Evolutionary conservation across 768 basidiomycete species (phyloP).

Genomic region (Asterophora parasitica): DNA sequence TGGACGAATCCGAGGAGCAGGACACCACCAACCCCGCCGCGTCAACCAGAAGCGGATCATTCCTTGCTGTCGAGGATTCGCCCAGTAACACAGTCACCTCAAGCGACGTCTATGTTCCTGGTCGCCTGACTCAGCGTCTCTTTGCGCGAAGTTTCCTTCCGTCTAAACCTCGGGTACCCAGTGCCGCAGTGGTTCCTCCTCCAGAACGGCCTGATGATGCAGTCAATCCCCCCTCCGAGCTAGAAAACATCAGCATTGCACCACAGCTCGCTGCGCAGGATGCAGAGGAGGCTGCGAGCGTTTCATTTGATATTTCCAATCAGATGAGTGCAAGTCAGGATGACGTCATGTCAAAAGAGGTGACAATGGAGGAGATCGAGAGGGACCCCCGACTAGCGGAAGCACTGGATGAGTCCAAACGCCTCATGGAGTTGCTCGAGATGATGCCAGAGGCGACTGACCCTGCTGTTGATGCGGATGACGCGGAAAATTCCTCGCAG

Average conservation of each 20-base stretch:
- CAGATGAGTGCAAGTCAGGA: background rate
- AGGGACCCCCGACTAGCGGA: constrained; percentile 3
- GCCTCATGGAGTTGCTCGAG: constrained; percentile 5
- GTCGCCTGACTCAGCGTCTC: constrained; percentile 11
- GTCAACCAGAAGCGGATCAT: background rate
- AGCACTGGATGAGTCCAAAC: constrained; percentile 2
- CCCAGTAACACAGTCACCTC: background rate
- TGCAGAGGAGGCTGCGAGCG: background rate
- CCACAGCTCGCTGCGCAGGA: background rate
- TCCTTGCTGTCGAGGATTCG: no score
- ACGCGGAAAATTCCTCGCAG: background rate
- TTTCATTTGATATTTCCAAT: background rate
- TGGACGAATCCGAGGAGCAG: background rate
- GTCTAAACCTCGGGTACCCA: background rate
- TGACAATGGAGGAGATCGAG: constrained; percentile 5
- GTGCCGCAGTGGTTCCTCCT: background rate
- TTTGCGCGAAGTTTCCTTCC: constrained; percentile 16
- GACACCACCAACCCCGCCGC: background rate
- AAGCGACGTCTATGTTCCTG: background rate
- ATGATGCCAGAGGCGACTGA: background rate
- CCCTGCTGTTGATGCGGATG: background rate
- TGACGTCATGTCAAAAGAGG: background rate
- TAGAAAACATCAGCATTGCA: background rate
- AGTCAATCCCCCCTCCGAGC: background rate
- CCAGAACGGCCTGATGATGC: background rate